Evolutionary conservation across 768 basidiomycete genomes (phyloP).

Genomic region (Lentinula detonsa): DNA sequence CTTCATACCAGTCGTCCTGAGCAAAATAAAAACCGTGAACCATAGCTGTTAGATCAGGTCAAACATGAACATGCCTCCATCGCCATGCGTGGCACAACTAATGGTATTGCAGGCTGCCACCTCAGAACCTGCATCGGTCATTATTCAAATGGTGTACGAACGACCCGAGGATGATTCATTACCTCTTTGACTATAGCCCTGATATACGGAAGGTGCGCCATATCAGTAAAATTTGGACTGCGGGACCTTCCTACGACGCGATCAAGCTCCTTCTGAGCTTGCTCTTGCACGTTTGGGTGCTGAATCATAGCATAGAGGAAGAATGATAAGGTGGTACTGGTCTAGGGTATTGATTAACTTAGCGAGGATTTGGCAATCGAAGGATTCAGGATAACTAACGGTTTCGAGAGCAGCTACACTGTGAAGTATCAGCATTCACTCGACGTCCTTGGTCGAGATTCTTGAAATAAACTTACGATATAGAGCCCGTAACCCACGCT

Average conservation of each 20-base stretch:
- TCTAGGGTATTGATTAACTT: neutral
- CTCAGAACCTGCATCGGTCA: constrained; percentile 4
- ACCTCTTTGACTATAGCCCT: constrained; percentile 3
- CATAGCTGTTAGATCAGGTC: constrained; percentile 20
- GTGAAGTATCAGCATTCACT: neutral
- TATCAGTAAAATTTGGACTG: constrained; percentile 2
- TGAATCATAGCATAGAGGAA: neutral
- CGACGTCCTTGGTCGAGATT: neutral
- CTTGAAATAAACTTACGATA: neutral
- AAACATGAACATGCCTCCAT: neutral
- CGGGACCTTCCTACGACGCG: constrained; percentile 1
- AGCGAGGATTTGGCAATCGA: too few relatives aligned
- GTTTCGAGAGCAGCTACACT: neutral
- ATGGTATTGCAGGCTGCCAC: constrained; percentile 24
- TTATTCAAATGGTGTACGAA: neutral
- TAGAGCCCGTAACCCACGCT: neutral
- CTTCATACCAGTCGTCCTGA: constrained; percentile 40
- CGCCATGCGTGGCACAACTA: constrained; percentile 14
- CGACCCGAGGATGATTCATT: neutral
- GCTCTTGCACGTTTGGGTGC: neutral
- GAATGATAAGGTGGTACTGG: neutral
- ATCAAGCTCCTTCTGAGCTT: constrained; percentile 4
- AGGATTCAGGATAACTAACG: neutral
- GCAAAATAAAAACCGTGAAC: constrained; percentile 12
- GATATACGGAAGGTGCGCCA: neutral